Base-by-base conservation (phyloP, 2,329 filamentous ascomycete species). In the Colletotrichum higginsianum region DNA sequence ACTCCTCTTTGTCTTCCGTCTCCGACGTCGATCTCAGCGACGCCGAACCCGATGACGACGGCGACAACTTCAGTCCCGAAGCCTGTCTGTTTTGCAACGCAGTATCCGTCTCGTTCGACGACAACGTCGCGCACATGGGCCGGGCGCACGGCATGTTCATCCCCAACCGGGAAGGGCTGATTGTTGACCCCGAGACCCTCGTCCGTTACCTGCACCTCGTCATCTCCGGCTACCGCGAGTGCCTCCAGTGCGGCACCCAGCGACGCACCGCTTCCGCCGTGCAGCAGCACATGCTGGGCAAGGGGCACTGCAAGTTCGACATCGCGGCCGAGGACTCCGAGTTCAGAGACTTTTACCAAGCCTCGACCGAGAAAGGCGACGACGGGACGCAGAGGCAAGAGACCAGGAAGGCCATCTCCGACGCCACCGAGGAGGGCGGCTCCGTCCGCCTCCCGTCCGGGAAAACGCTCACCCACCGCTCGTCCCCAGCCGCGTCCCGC, bases 281-380 rank as follows among this genome's bases (percentile, higher is more conserved):
- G 0, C 85, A 86, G 72, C 85, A 87, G 46, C 88, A 88, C 65
- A 88, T 88, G 86, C 74, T 78, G 0, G 81, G 78, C 2, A 87
- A 85, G 58, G 83, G 84, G 0, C 86, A 88, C 67, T 88, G 86
- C 74, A 81, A 77, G 26, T 78, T 87, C 47, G 79, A 86, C 40
- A 74, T 84, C 0, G 64, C 77, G 0, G 75, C 77, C 3, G 73
- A 79, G 4, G 80, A 78, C n/a, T 78, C 80, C 0, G 84, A 86
- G 52, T 81, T 80, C 15, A 74, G 77, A 30, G 82, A 85, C 3
- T 85, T 86, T 62, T 86, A 84, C 63, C 79, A 84, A 9, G 71
- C 76, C 13, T 13, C 56, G 0, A 67, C 75, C 4, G 66, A 70
- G 8, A 74, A 61, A 15, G 35, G 30, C 3, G 68, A 66, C 21